Evolutionary conservation across 2,329 filamentous ascomycete genomes (phyloP), one percentile per base, ranked within the genome.

Genomic region (Nannizziopsis barbatae): DNA sequence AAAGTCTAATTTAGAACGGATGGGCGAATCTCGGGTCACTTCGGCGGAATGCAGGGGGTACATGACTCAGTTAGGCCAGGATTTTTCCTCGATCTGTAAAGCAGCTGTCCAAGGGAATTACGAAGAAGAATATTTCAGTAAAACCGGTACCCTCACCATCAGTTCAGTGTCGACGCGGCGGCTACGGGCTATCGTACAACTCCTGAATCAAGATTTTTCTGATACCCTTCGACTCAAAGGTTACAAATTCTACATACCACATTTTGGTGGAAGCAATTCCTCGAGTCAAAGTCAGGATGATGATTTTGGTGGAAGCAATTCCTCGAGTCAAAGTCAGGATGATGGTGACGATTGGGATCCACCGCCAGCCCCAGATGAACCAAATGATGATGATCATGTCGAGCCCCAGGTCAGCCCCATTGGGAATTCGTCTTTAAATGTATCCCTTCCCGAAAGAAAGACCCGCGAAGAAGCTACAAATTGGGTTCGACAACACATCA

Each of bases 51-150:
- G 41, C 41, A 27, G 27, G 12, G 20, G 9, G 27, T 43, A 11
- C 27, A 17, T 43, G 11, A 43, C 27, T n/a, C 41, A 43, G 41
- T 32, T 43, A 7, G 32, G 41, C 32, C 11, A 12, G 12, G 33
- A 36, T 11, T 47, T 42, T 15, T 20, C 11, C 10, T 11, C 3
- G 10, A 7, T 4, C 11, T 8, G 10, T 17, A 48, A 42, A 35
- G 46, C 46, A 14, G 46, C 46, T 32, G 15, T 48, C 6, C 9
- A 10, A 10, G 46, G 46, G 15, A 27, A 20, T 10, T 48, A 48
- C 30, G 15, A 42, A 6, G 46, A 22, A 4, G 12, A n/a, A 9
- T 48, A 18, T 17, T 48, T 48, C 18, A 12, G 27, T n/a, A 15
- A 11, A 5, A 8, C 27, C 12, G n/a, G 15, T 10, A 43, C 40